phyloP scores from a whole-genome alignment of 1,284 basidiomycete genomes.

The Trichosporon sp. region DNA sequence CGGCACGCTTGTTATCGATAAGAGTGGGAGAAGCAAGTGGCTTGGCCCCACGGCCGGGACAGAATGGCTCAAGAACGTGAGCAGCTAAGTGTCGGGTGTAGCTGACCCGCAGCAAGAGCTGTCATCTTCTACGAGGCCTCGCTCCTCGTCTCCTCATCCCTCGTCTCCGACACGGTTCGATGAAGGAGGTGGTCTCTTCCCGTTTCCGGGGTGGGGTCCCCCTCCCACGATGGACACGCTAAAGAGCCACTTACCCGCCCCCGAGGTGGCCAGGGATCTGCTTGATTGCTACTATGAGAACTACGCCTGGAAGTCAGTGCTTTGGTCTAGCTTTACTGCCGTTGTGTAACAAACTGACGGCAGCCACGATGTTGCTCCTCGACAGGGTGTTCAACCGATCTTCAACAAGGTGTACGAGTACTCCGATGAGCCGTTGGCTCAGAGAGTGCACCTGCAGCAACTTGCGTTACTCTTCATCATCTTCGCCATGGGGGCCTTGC shows the following conservation, averaged over 20 bases:
- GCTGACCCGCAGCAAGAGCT: constrained; percentile 15
- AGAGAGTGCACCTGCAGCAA: constrained; percentile 30
- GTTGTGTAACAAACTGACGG: constrained; percentile 10
- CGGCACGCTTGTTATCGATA: constrained; percentile 35
- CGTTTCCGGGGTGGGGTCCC: constrained; percentile 15
- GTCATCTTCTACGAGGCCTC: not conserved
- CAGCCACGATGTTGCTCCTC: constrained; percentile 33
- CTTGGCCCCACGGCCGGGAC: constrained; percentile 37
- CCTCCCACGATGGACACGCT: constrained; percentile 20
- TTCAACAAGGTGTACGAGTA: constrained; percentile 25
- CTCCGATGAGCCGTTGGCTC: not conserved
- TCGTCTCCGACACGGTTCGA: constrained; percentile 4
- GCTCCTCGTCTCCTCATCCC: not conserved
- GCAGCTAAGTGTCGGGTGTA: not conserved
- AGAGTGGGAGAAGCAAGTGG: constrained; percentile 33
- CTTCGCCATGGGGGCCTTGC: constrained; percentile 38
- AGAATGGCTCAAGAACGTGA: constrained; percentile 40
- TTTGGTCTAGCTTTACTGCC: not conserved
- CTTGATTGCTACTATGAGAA: constrained; percentile 34
- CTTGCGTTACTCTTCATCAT: constrained; percentile 38
- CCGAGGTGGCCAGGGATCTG: constrained; percentile 28
- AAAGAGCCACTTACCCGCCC: constrained; percentile 25
- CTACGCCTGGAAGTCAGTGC: constrained; percentile 35
- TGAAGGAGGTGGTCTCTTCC: constrained; percentile 13
- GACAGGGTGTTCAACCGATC: constrained; percentile 27